These are phyloP conservation scores for Pseudonitzschia multiseries DNA, from an alignment of 108 stramenopile genomes.

Conservation along the genomic window DNA sequence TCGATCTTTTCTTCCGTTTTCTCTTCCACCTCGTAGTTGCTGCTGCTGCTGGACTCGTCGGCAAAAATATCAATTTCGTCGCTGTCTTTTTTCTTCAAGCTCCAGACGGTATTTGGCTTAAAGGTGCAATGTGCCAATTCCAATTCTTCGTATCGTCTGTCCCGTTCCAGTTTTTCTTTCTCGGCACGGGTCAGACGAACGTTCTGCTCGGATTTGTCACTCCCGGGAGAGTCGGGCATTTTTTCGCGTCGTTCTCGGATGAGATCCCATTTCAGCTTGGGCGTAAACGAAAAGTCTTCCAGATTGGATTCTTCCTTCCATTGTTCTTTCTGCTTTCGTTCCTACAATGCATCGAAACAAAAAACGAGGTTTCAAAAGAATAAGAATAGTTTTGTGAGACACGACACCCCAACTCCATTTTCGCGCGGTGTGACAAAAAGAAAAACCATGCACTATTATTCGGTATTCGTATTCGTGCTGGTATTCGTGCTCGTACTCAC, in stretches of 20 bases:
- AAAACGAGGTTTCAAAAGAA: neutral
- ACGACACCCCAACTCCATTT: no score
- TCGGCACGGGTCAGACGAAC: neutral
- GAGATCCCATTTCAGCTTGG: slow-evolving; percentile 30
- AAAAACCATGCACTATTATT: no score
- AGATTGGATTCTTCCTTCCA: slow-evolving; percentile 12
- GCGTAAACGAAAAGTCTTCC: slow-evolving; percentile 21
- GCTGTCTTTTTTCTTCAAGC: neutral
- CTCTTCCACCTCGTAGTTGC: neutral
- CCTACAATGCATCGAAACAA: no score
- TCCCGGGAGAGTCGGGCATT: neutral
- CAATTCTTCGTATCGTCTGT: slow-evolving; percentile 9
- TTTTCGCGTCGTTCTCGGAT: slow-evolving; percentile 18
- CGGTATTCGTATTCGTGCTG: no score
- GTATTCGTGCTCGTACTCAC: neutral
- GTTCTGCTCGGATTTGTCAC: neutral
- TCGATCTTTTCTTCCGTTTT: neutral
- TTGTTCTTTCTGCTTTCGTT: slow-evolving; percentile 17
- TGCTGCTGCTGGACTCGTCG: neutral
- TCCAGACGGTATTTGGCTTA: neutral
- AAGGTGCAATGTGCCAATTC: slow-evolving; percentile 4
- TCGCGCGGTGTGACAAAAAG: no score
- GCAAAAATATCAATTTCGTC: neutral
- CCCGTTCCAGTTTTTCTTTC: slow-evolving; percentile 3
- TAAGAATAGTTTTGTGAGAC: neutral